Base-by-base conservation (phyloP, 768 basidiomycete genomes). In the Tylopilus sp. region DNA sequence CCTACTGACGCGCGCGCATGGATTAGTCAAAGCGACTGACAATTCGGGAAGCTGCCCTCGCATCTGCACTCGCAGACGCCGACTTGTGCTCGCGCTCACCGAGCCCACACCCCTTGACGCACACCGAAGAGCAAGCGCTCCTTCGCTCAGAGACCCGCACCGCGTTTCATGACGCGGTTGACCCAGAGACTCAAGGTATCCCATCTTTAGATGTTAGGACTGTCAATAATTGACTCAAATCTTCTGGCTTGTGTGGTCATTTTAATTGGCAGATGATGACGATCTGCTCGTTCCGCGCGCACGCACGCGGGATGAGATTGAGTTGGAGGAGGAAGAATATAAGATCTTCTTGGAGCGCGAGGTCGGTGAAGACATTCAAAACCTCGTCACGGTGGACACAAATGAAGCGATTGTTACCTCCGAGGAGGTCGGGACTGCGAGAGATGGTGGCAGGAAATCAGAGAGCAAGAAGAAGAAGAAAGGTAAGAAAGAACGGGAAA, bases 251-350 rank as follows among this genome's bases (percentile, higher is more conserved):
- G 25, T 24, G 30, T 44, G 34, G 38, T 16, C 16, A 37, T n/a
- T n/a, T n/a, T n/a, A n/a, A n/a, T n/a, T n/a, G n/a, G 25, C 78
- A 73, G 80, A 80, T 16, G 84, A 77, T 1, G 87, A 85, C 12
- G 89, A 82, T 33, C 68, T 95, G 1, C 78, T 97, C 14, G 72
- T 89, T 7, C 83, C 82, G 3, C 78, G 91, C 33, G 86, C 87
- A 53, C 89, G 86, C 69, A 88, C 85, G 0, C 80, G 83, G 58
- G 89, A 90, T 52, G 91, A 95, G 68, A 60, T 79, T 3, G 84
- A 88, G 61, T 61, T 69, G 37, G 92, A 97, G 60, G 91, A 91
- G 59, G 86, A 89, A 58, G 92, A 93, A 60, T 99, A 98, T 64
- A 79, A 81, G 22, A 75, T 78, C 2, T 98, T 89, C 68, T 71